phyloP scores from a whole-genome alignment of 805 yeast genomes.

The Hanseniaspora lachancei region DNA sequence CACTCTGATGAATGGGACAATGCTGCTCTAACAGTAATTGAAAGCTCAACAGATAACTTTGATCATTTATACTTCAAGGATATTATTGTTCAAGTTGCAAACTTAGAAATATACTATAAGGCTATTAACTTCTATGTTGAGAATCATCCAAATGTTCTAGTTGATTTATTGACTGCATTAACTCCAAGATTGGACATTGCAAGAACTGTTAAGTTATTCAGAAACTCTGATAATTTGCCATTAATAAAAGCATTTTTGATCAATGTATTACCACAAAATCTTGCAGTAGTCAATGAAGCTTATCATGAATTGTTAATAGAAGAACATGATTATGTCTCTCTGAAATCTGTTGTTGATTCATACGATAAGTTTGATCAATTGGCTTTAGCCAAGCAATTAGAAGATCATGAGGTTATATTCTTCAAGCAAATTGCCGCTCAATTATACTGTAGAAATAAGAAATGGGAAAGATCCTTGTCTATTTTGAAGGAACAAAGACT shows the following conservation, averaged over 20 bases:
- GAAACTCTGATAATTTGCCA: constrained; percentile 90
- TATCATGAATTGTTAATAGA: constrained; percentile 91
- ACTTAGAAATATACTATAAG: constrained; percentile 91
- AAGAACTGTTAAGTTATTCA: constrained; percentile 87
- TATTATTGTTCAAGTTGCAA: constrained; percentile 84
- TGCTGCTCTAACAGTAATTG: constrained; percentile 93
- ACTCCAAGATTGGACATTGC: constrained; percentile 86
- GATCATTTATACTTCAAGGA: constrained; percentile 93
- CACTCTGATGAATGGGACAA: constrained; percentile 99
- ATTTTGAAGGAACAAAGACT: constrained; percentile 82
- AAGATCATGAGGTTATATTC: constrained; percentile 78
- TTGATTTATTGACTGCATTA: constrained; percentile 71
- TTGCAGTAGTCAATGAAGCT: constrained; percentile 82
- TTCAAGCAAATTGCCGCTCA: constrained; percentile 95
- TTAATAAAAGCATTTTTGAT: constrained; percentile 89
- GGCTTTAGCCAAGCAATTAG: constrained; percentile 84
- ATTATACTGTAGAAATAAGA: constrained; percentile 84
- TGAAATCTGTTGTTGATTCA: constrained; percentile 74
- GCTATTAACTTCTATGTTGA: constrained; percentile 89
- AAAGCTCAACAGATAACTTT: constrained; percentile 80
- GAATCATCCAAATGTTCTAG: constrained; percentile 81
- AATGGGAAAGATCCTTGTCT: constrained; percentile 78
- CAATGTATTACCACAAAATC: constrained; percentile 79
- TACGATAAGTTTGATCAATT: constrained; percentile 85
- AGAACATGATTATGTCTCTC: constrained; percentile 88